These are phyloP conservation scores for Turnera subulata DNA, from an alignment of 345 rosid genomes.

Conservation along the genomic window DNA sequence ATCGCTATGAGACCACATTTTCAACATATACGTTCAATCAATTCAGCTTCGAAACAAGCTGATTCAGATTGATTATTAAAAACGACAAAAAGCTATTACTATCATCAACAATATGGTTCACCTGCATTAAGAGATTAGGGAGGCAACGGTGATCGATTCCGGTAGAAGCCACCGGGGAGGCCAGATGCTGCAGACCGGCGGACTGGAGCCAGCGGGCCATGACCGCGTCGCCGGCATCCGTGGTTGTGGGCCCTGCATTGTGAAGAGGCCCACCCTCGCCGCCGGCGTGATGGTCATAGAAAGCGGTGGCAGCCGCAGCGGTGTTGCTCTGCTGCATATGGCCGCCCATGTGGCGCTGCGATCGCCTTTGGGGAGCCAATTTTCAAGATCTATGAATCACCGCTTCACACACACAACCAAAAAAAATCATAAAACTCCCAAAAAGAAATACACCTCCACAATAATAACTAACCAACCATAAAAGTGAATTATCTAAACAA, in stretches of 20 bases:
- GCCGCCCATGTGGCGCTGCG: slow-evolving; percentile 99
- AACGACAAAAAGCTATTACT: neutral
- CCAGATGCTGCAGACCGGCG: slow-evolving; percentile 99
- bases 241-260: slow-evolving; percentile 49
- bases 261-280: slow-evolving; percentile 57
- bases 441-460: neutral
- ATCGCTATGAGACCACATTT: no score
- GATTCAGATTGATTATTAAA: no score
- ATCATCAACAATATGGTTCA: slow-evolving; percentile 12
- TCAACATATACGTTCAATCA: no score
- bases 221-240: slow-evolving; percentile 89
- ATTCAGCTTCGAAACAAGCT: no score
- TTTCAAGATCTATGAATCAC: slow-evolving; percentile 65
- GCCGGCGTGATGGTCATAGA: slow-evolving; percentile 51
- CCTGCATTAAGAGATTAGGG: slow-evolving; percentile 94
- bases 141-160: slow-evolving; percentile 78
- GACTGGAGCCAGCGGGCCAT: slow-evolving; percentile 99
- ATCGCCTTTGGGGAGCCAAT: slow-evolving; percentile 99
- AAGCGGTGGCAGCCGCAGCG: slow-evolving; percentile 83
- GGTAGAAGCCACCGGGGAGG: slow-evolving; percentile 83
- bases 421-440: slow-evolving; percentile 1
- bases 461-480: neutral
- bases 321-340: slow-evolving; percentile 96
- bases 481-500: neutral
- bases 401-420: slow-evolving; percentile 33